phyloP scores from a whole-genome alignment of 257 asterid genomes.

The Lycium ferocissimum region DNA sequence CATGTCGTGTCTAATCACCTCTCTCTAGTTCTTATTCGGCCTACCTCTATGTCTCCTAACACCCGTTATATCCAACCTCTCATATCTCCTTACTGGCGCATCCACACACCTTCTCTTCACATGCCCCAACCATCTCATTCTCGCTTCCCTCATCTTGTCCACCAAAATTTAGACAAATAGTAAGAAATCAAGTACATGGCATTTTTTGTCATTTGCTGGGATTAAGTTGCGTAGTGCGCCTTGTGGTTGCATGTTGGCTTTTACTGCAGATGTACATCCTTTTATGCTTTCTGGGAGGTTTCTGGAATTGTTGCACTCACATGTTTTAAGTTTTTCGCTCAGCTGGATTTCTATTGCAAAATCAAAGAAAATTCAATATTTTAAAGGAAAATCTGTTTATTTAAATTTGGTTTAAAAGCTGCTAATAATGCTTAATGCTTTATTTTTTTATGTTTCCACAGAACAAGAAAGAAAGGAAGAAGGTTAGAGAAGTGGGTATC shows the following conservation, averaged over 20 bases:
- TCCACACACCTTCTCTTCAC: too few relatives aligned
- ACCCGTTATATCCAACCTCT: too few relatives aligned
- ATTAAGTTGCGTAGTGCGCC: not conserved
- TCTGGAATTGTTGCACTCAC: not conserved
- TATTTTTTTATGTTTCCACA: constrained; percentile 13
- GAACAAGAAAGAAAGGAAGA: constrained; percentile 90
- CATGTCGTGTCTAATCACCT: too few relatives aligned
- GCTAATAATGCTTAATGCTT: not conserved
- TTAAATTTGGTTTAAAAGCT: constrained; percentile 8
- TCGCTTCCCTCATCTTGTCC: too few relatives aligned
- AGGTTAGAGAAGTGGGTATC: constrained; percentile 95
- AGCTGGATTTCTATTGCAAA: not conserved
- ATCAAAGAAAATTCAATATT: not conserved
- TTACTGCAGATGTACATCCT: not conserved
- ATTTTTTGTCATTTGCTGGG: not conserved
- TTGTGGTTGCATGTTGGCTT: not conserved
- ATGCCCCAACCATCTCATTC: too few relatives aligned
- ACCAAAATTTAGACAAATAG: not conserved
- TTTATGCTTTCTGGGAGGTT: not conserved
- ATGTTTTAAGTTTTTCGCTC: not conserved
- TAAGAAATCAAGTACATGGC: not conserved
- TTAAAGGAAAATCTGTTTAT: not conserved
- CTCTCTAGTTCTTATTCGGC: too few relatives aligned
- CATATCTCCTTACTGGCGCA: too few relatives aligned
- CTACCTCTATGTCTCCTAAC: too few relatives aligned